Percentiles rank a stretch among this genome's conserved stretches.
phyloP scores from a whole-genome alignment of 495 filamentous ascomycete genomes.

The Penicillium steckii region DNA sequence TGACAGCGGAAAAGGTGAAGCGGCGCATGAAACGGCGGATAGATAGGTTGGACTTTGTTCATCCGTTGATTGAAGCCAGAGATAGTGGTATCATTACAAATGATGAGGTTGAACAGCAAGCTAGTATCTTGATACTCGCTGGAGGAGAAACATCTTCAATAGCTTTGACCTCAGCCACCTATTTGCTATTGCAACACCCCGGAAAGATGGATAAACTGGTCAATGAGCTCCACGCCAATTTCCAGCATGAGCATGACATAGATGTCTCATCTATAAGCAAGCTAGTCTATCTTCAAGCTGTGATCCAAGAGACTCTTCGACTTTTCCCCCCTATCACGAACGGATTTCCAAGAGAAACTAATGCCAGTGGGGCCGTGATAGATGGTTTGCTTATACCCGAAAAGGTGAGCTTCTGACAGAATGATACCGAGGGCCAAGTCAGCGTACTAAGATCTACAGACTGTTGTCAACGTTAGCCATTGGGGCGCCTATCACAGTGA shows the following conservation, averaged over 20 bases:
- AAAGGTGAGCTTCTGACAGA: neutral
- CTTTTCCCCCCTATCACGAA: slow-evolving; percentile 2
- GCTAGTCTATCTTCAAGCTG: slow-evolving; percentile 2
- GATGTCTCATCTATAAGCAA: neutral
- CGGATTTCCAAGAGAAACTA: neutral
- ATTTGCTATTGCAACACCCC: neutral
- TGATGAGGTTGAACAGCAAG: neutral
- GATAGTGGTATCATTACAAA: neutral
- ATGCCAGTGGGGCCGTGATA: neutral
- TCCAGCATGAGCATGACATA: neutral
- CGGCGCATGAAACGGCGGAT: neutral
- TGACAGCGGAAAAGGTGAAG: neutral
- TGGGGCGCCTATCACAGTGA: slow-evolving; percentile 2
- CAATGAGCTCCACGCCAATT: neutral
- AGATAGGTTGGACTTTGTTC: neutral
- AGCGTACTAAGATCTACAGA: neutral
- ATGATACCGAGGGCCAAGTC: neutral
- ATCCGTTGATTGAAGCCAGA: neutral
- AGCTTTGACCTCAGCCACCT: neutral
- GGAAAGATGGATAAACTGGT: neutral
- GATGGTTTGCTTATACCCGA: neutral
- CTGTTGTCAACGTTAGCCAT: neutral
- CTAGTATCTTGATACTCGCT: neutral
- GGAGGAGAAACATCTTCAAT: neutral
- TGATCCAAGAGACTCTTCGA: slow-evolving; percentile 3